Percentiles rank a stretch among this genome's conserved stretches.
These are phyloP conservation scores for Pyrenochaeta sp. DNA, from an alignment of 2,329 filamentous ascomycete species.

Conservation along the genomic window DNA sequence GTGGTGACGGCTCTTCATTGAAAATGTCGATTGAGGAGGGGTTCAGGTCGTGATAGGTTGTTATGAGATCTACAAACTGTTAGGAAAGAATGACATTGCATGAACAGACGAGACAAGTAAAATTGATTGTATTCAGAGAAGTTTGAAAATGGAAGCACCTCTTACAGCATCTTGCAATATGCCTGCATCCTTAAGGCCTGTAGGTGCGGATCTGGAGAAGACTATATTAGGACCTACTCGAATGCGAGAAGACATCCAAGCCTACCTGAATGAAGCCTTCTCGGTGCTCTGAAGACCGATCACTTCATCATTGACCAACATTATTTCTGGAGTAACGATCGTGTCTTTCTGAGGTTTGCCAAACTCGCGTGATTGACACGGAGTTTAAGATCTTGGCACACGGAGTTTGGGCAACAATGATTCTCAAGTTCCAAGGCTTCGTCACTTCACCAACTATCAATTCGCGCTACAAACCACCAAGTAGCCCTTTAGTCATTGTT, in stretches of 20 bases:
- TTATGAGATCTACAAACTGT: conserved; percentile 60
- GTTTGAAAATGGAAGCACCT: conserved; percentile 38
- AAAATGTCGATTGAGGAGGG: conserved; percentile 67
- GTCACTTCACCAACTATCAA: conserved; percentile 3
- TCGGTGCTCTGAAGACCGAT: conserved; percentile 24
- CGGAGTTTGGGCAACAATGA: neutral
- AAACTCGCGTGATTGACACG: conserved; percentile 13
- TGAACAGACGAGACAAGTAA: neutral
- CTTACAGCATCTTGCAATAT: conserved; percentile 45
- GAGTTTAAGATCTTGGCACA: conserved; percentile 32
- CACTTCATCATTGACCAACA: conserved; percentile 27
- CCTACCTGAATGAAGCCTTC: conserved; percentile 29
- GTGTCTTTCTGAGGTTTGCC: conserved; percentile 7
- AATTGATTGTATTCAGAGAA: neutral
- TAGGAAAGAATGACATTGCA: neutral
- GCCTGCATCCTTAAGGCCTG: conserved; percentile 32
- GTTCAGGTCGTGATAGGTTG: conserved; percentile 79
- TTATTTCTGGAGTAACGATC: conserved; percentile 3
- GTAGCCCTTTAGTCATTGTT: neutral
- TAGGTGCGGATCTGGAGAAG: conserved; percentile 37
- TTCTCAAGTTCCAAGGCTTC: neutral
- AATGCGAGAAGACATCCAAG: neutral
- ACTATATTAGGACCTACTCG: neutral
- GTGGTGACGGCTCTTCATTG: conserved; percentile 70
- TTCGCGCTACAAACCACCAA: neutral